Evolutionary conservation across 257 asterid genomes (phyloP).

Genomic region (Solanum paucissectum): DNA sequence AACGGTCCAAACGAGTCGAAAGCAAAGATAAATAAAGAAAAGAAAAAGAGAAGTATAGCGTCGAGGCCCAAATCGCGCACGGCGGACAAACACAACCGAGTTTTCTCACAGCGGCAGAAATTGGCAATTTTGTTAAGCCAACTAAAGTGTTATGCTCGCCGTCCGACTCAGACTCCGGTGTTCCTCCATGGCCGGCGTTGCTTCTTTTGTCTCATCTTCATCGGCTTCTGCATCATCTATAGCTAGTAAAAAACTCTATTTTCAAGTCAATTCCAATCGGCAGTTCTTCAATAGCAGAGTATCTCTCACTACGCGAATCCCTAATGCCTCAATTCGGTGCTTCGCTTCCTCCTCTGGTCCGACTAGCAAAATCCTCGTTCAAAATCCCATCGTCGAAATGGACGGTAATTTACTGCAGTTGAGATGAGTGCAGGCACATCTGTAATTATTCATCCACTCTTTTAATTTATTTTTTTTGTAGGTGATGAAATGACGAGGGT

Average conservation of each 20-base stretch:
- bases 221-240: slow-evolving; percentile 15
- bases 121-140: background rate
- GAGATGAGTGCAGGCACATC: background rate
- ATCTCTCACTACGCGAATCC: slow-evolving; percentile 18
- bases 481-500: slow-evolving; percentile 96
- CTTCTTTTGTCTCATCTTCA: slow-evolving; percentile 19
- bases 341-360: slow-evolving; percentile 21
- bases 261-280: slow-evolving; percentile 4
- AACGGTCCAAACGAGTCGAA: background rate
- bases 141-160: background rate
- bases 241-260: slow-evolving; percentile 16
- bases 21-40: background rate
- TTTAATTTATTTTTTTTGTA: background rate
- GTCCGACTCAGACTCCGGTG: slow-evolving; percentile 20
- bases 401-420: slow-evolving; percentile 38
- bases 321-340: slow-evolving; percentile 45
- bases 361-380: slow-evolving; percentile 43
- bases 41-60: too few species aligned
- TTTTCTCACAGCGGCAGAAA: background rate
- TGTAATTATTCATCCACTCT: background rate
- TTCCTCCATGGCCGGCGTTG: slow-evolving; percentile 42
- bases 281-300: slow-evolving; percentile 8
- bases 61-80: background rate
- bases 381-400: slow-evolving; percentile 91
- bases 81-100: background rate